Evolutionary conservation across 345 rosid genomes (phyloP).

Genomic region (Melaleuca quinquenervia): DNA sequence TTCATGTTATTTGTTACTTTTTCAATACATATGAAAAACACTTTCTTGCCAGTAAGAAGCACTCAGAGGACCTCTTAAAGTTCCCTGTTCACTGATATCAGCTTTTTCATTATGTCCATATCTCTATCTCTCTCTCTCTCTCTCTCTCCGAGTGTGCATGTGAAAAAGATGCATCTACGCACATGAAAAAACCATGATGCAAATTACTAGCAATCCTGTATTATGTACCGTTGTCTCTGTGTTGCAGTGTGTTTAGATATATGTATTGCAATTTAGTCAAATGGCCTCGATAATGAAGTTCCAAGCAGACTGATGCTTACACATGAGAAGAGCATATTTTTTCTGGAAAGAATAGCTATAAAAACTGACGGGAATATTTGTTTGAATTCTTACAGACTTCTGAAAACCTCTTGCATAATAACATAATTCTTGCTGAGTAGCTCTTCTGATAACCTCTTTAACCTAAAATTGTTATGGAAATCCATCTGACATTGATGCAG

Average conservation of each 20-base stretch:
- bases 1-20: neutral
- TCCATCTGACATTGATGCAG: conserved; percentile 23
- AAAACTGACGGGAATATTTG: neutral
- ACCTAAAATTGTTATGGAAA: neutral
- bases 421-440: neutral
- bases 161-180: neutral
- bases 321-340: neutral
- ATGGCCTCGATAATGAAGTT: neutral
- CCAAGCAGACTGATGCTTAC: neutral
- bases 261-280: neutral
- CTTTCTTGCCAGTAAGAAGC: neutral
- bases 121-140: neutral
- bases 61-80: neutral
- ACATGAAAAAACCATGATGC: neutral
- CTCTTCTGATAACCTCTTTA: neutral
- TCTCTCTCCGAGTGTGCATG: no score
- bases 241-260: neutral
- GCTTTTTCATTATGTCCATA: neutral
- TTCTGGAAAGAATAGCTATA: neutral
- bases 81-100: neutral
- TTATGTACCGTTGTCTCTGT: neutral
- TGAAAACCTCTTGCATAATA: neutral
- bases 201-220: neutral
- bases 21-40: neutral
- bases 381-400: neutral